Conservation (phyloP, 2,329 filamentous ascomycete genomes). For the Fusarium sp. region DNA sequence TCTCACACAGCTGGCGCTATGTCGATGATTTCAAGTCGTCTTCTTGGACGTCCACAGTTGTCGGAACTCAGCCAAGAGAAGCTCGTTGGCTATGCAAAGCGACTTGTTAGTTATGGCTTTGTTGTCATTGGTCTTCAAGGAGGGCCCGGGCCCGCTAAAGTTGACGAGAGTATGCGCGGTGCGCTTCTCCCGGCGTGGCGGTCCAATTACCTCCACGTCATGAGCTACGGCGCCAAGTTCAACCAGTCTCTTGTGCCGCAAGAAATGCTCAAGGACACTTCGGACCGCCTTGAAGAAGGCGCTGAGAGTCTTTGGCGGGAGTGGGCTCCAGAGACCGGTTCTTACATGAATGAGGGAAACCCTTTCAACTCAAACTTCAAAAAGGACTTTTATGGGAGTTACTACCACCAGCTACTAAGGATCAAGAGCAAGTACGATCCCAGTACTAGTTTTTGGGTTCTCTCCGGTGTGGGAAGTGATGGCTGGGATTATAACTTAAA, state of each 20-base stretch:
- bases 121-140: not conserved
- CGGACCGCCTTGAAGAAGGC: not conserved
- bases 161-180: not conserved
- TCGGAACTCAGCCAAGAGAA: not conserved
- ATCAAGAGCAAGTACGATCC: not conserved
- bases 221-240: not conserved
- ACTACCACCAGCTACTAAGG: not conserved
- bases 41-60: not conserved
- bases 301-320: not conserved
- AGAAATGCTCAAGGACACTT: not conserved
- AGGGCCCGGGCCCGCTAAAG: not conserved
- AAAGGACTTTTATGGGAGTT: not conserved
- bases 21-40: not conserved
- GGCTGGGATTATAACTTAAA: not conserved
- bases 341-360: not conserved
- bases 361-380: not conserved
- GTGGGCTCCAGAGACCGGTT: not conserved
- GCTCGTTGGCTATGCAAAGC: not conserved
- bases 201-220: not conserved
- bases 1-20: not conserved
- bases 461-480: not conserved
- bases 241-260: not conserved
- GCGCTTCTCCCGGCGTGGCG: not conserved
- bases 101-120: not conserved
- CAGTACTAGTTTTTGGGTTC: not conserved